Base-by-base conservation (phyloP, 495 filamentous ascomycete genomes). In the Podospora conica region DNA sequence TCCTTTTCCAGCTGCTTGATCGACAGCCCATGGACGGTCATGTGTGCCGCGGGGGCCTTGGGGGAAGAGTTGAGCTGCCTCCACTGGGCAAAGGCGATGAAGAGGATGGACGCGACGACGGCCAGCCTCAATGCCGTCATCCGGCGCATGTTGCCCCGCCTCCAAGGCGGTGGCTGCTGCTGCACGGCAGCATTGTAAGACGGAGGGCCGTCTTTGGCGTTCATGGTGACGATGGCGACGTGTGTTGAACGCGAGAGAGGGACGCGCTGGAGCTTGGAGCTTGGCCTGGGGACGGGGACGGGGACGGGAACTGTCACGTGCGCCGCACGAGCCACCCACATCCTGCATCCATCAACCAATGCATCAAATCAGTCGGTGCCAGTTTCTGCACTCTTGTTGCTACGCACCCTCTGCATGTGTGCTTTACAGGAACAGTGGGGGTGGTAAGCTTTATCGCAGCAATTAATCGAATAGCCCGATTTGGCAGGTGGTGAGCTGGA, bases 31-130 rank as follows among this genome's bases (percentile, higher is more conserved):
- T 71, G 61, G 27, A 29, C 22, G 12, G 69, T 69, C 53, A 71
- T 67, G 23, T 71, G 68, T 25, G 55, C 54, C 40, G 18, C 40
- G 5, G 66, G 65, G 29, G 58, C 55, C 11, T 63, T 24, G 53
- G 61, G 57, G 1, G 22, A 54, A 15, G 70, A 65, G 22, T n/a
- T n/a, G n/a, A 83, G 69, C 60, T 83, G 81, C 58, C 60, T 78
- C 80, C 80, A 83, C 69, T 82, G 81, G 18, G 80, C 79, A 33
- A 76, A 80, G 53, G 78, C 80, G 63, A 82, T 79, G 68, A 83
- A 81, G 59, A 70, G 71, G 33, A 82, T 66, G 61, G 72, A 78
- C 18, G 74, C 73, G 3, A 82, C 29, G 7, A 64, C 78, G 22
- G 80, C 53, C 57, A 75, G 64, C 28, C 71, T 71, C 28, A 80